Evolutionary conservation across 306 rosid genomes (phyloP), one percentile per base, ranked within the genome.

Genomic region (Styphnolobium japonicum): DNA sequence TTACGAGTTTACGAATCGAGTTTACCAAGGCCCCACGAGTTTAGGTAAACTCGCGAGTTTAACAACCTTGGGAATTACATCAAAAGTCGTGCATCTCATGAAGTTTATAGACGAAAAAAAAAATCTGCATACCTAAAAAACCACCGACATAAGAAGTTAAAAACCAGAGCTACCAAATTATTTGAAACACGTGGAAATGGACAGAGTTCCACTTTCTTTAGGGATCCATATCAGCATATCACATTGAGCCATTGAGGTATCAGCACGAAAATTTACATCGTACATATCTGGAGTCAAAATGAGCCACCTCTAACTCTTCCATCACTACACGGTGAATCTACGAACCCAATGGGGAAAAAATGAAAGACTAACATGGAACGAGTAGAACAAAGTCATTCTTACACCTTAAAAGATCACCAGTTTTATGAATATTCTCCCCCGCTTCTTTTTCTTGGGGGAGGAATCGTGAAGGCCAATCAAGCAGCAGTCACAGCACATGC

Each of bases 401-500:
- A 22, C 81, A 52, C 56, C 65, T 36, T 22, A 16, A 31, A 2
- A 49, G 14, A 71, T 33, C 19, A 43, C 37, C 16, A 67, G 15
- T 27, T 25, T 67, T 18, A 18, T 18, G 61, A 57, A 57, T 61
- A 69, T n/a, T 45, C 53, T 65, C 71, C 78, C 33, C 61, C 33
- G 16, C 23, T 57, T 71, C 53, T 69, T 31, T 76, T 22, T 29
- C 18, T 9, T 19, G 51, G 62, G 63, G 77, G 70, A 43, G 71
- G 70, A 57, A 57, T 43, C 45, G 21, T 16, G 39, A 55, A 37
- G 62, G 43, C 10, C 70, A 80, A 79, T 22, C 58, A 51, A 39
- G 83, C 58, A 16, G 74, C 36, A 45, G 39, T 36, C 21, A 29
- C 42, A 40, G 73, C 56, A 36, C 29, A 79, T 61, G 64, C 73